A percentile compares a stretch with the other conserved stretches of the same genome.
Conservation (phyloP, 2,329 filamentous ascomycete species). For the Colletotrichum lentis region DNA sequence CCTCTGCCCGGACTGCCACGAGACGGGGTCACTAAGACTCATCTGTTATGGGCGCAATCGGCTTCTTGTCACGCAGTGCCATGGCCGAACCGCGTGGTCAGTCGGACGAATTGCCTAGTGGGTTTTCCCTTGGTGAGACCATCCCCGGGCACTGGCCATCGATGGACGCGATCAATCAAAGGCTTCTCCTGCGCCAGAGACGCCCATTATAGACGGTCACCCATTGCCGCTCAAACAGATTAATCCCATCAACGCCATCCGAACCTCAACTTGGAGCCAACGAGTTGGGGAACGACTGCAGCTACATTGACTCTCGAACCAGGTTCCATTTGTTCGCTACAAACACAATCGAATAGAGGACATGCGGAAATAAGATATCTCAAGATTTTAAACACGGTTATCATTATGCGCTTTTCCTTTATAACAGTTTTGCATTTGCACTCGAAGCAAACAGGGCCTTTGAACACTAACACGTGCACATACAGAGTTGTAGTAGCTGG, state of each 20-base stretch:
- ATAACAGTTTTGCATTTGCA: neutral
- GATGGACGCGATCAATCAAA: slow-evolving; percentile 23
- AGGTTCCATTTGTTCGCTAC: too few relatives aligned
- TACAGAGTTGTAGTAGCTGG: too few relatives aligned
- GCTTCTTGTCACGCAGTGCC: slow-evolving; percentile 30
- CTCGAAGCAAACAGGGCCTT: too few relatives aligned
- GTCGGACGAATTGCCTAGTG: slow-evolving; percentile 12
- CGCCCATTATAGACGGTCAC: slow-evolving; percentile 3
- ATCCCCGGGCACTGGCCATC: slow-evolving; percentile 19
- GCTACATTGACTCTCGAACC: slow-evolving; percentile 53
- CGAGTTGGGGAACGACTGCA: slow-evolving; percentile 40
- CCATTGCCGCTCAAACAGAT: neutral
- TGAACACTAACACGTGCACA: too few relatives aligned
- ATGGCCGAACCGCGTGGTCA: slow-evolving; percentile 29
- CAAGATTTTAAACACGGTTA: neutral
- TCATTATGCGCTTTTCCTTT: neutral
- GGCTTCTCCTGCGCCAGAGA: slow-evolving; percentile 2
- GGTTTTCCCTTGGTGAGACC: slow-evolving; percentile 22
- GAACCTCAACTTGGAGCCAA: neutral
- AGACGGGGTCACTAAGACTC: slow-evolving; percentile 18
- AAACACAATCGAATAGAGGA: neutral
- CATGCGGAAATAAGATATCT: too few relatives aligned
- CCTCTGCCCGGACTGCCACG: neutral
- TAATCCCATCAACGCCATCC: neutral
- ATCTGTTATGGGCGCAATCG: slow-evolving; percentile 32